Evolutionary conservation across 1,284 basidiomycete genomes (phyloP).

Genomic region (Afroboletus lepidellus): DNA sequence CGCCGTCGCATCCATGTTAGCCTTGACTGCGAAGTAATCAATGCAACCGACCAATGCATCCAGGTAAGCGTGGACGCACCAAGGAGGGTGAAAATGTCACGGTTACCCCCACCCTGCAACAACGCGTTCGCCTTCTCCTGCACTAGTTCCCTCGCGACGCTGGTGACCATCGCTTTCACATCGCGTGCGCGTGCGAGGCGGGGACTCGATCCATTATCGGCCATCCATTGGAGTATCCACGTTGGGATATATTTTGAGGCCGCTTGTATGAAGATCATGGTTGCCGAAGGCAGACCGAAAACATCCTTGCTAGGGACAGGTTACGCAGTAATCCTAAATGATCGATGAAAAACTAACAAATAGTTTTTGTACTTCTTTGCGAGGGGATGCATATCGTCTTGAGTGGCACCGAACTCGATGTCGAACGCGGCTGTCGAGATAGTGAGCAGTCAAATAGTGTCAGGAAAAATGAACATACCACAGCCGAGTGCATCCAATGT

Average conservation of each 20-base stretch:
- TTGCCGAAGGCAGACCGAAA: conserved; percentile 18
- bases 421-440: neutral
- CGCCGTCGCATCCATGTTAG: too few relatives aligned
- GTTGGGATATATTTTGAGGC: conserved; percentile 19
- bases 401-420: conserved; percentile 28
- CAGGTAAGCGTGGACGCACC: conserved; percentile 27
- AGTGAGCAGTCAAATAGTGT: neutral
- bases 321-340: neutral
- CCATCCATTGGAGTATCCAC: conserved; percentile 36
- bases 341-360: conserved; percentile 28
- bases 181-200: conserved; percentile 37
- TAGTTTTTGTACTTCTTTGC: conserved; percentile 33
- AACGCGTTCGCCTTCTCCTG: conserved; percentile 45
- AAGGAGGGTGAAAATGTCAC: conserved; percentile 43
- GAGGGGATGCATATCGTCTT: conserved; percentile 39
- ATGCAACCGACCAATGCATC: too few relatives aligned
- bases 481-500: neutral
- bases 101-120: conserved; percentile 30
- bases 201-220: conserved; percentile 35
- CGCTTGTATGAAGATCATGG: conserved; percentile 16
- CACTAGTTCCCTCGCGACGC: conserved; percentile 40
- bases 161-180: conserved; percentile 22
- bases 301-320: conserved; percentile 12
- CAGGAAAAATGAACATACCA: neutral
- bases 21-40: too few relatives aligned